Conservation (phyloP, 805 yeast genomes). For the Novakomyces olei region DNA sequence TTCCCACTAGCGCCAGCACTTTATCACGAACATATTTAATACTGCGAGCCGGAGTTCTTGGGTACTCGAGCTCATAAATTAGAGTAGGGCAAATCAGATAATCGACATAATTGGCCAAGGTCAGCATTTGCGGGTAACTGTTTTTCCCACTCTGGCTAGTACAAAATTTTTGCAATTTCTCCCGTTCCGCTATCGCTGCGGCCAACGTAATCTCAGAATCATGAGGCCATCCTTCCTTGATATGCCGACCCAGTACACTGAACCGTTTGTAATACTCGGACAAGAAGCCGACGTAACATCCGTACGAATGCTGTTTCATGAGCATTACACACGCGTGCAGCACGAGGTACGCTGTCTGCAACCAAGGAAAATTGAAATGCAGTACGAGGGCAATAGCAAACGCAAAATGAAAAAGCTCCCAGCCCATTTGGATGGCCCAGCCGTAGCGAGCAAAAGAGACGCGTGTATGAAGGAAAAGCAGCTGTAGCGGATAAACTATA, state of each 20-base stretch:
- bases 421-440: conserved; percentile 34
- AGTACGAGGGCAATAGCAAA: conserved; percentile 39
- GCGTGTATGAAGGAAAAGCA: conserved; percentile 22
- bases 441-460: conserved; percentile 47
- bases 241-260: conserved; percentile 5
- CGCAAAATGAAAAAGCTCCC: conserved; percentile 31
- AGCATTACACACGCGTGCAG: conserved; percentile 67
- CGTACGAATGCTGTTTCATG: conserved; percentile 91
- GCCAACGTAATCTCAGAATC: background rate
- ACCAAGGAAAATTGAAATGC: conserved; percentile 52
- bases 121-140: conserved; percentile 54
- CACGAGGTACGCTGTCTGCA: conserved; percentile 63
- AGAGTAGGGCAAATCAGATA: conserved; percentile 73
- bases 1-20: conserved; percentile 63
- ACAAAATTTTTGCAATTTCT: background rate
- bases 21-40: conserved; percentile 49
- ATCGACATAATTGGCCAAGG: conserved; percentile 40
- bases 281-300: conserved; percentile 76
- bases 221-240: conserved; percentile 3
- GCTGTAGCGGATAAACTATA: conserved; percentile 37
- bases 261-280: conserved; percentile 25
- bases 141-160: conserved; percentile 7
- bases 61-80: conserved; percentile 63
- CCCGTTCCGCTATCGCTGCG: conserved; percentile 10
- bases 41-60: conserved; percentile 48